A percentile compares a stretch with the other conserved stretches of the same genome.
Evolutionary conservation across 495 filamentous ascomycete genomes (phyloP).

Genomic region (Hyphodiscus hymeniophilus): DNA sequence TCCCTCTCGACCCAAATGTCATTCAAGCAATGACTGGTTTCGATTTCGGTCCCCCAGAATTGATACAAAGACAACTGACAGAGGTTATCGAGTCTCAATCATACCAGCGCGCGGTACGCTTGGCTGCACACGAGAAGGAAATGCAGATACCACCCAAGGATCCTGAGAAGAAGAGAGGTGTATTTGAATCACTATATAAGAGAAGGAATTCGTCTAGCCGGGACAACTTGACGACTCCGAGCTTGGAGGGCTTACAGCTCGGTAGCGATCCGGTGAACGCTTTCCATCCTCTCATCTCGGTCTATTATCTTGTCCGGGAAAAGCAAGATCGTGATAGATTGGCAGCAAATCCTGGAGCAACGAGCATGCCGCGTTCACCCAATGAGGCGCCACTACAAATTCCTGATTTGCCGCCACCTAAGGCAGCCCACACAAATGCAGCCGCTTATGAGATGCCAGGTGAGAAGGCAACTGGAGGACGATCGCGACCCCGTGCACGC

Average conservation of each 20-base stretch:
- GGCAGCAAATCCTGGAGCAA: constrained; percentile 54
- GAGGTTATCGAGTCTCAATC: constrained; percentile 84
- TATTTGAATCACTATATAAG: constrained; percentile 95
- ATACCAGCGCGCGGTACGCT: constrained; percentile 71
- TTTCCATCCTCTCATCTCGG: constrained; percentile 83
- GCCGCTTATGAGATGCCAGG: constrained; percentile 73
- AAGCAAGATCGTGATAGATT: constrained; percentile 76
- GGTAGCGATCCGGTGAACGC: constrained; percentile 89
- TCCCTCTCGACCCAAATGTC: constrained; percentile 77
- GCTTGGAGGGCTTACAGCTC: constrained; percentile 71
- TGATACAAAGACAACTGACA: constrained; percentile 72
- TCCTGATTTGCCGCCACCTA: constrained; percentile 64
- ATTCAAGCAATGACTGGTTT: constrained; percentile 95
- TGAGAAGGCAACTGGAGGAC: constrained; percentile 67
- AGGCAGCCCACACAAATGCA: constrained; percentile 86
- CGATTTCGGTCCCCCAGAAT: constrained; percentile 84
- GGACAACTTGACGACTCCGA: constrained; percentile 82
- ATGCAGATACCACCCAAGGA: constrained; percentile 52
- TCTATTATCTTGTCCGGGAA: constrained; percentile 94
- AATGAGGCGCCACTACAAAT: constrained; percentile 56
- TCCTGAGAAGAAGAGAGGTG: constrained; percentile 74
- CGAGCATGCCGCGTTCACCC: constrained; percentile 44
- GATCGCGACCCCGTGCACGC: constrained; percentile 75
- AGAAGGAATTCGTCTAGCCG: constrained; percentile 75
- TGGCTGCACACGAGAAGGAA: constrained; percentile 55